Conservation (phyloP, 2,329 filamentous ascomycete genomes). For the Zalaria sp. region DNA sequence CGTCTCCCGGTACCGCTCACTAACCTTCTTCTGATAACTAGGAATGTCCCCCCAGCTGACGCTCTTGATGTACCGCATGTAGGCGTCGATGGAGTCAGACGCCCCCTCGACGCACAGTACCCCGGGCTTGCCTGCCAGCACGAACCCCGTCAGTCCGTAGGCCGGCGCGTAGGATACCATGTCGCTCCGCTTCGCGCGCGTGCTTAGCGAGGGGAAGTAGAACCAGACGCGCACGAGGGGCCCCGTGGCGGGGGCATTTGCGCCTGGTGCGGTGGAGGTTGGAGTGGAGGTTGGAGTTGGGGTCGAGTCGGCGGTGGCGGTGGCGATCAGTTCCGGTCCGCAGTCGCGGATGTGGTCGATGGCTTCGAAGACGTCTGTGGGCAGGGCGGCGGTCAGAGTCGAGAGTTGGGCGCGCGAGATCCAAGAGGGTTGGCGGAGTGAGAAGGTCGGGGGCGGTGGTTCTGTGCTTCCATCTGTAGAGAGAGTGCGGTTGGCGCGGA, state of each 20-base stretch:
- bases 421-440: slow-evolving; percentile 37
- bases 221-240: slow-evolving; percentile 49
- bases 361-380: slow-evolving; percentile 31
- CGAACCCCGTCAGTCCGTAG: slow-evolving; percentile 43
- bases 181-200: slow-evolving; percentile 43
- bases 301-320: neutral
- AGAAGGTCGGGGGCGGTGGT: slow-evolving; percentile 26
- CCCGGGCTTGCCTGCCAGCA: slow-evolving; percentile 47
- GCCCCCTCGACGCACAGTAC: slow-evolving; percentile 37
- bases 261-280: too few species aligned
- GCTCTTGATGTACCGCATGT: slow-evolving; percentile 50
- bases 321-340: slow-evolving; percentile 13
- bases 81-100: slow-evolving; percentile 37
- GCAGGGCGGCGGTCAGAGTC: slow-evolving; percentile 24
- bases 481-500: slow-evolving; percentile 1
- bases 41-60: slow-evolving; percentile 51
- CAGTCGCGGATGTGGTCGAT: slow-evolving; percentile 31
- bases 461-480: slow-evolving; percentile 13
- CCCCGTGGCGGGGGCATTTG: too few species aligned
- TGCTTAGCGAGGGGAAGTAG: slow-evolving; percentile 48
- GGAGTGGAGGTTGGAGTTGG: neutral
- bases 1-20: slow-evolving; percentile 38
- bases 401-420: slow-evolving; percentile 35
- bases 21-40: slow-evolving; percentile 47
- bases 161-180: slow-evolving; percentile 38